Evolutionary conservation across 495 filamentous ascomycete genomes (phyloP).

Genomic region (Tuber melanosporum): DNA sequence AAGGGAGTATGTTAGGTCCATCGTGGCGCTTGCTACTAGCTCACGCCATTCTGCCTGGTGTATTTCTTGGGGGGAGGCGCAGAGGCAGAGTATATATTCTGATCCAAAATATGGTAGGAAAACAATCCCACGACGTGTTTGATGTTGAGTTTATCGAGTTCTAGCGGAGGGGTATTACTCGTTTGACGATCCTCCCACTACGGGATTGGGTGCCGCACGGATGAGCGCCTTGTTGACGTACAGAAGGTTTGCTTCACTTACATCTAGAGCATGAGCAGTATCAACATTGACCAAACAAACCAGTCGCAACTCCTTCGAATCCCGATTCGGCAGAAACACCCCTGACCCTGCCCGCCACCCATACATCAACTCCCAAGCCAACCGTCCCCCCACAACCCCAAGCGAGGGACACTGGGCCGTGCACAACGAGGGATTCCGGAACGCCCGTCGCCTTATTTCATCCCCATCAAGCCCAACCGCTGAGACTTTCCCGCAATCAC

Average conservation of each 20-base stretch:
- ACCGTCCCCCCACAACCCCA: conserved; percentile 56
- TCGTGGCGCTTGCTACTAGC: conserved; percentile 92
- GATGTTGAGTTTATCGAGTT: not conserved
- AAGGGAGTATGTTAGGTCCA: conserved; percentile 80
- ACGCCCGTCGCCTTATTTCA: conserved; percentile 44
- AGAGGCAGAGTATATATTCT: conserved; percentile 94
- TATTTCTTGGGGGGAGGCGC: conserved; percentile 97
- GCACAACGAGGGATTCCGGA: conserved; percentile 88
- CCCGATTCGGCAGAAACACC: conserved; percentile 85
- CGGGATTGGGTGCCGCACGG: conserved; percentile 86
- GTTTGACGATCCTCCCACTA: conserved; percentile 71
- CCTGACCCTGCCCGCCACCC: conserved; percentile 75
- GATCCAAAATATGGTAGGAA: conserved; percentile 80
- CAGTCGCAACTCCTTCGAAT: conserved; percentile 92
- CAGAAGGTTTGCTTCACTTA: conserved; percentile 45
- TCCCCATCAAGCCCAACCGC: conserved; percentile 9
- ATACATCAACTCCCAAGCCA: conserved; percentile 58
- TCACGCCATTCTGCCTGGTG: conserved; percentile 97
- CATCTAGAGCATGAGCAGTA: not conserved
- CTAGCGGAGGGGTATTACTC: conserved; percentile 87
- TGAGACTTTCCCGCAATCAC: conserved; percentile 8
- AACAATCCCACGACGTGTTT: not conserved
- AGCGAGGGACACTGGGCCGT: conserved; percentile 83
- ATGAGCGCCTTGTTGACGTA: conserved; percentile 97
- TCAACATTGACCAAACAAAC: conserved; percentile 11